These are phyloP conservation scores for Verticillium nubilum DNA, from an alignment of 2,329 filamentous ascomycete genomes.

Conservation along the genomic window DNA sequence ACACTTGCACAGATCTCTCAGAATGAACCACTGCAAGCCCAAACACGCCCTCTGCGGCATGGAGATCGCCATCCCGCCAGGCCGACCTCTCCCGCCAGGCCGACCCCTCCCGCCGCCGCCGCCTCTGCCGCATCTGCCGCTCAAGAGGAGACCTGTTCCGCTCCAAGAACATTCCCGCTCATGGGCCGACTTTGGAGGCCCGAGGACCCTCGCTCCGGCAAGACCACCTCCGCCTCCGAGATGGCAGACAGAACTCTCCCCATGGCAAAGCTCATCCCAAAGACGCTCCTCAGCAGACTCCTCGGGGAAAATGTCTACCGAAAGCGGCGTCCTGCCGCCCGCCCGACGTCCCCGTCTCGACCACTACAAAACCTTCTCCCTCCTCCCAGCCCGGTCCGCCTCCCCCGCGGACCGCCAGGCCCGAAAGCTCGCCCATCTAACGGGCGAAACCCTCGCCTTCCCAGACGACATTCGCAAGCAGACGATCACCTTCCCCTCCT, in stretches of 20 bases:
- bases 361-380: conserved; percentile 9
- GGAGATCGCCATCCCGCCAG: conserved; percentile 14
- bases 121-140: conserved; percentile 5
- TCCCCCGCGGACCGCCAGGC: not conserved
- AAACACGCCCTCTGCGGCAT: conserved; percentile 9
- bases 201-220: not conserved
- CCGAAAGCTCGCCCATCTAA: conserved; percentile 35
- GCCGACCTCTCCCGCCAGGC: conserved; percentile 11
- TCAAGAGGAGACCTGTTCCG: conserved; percentile 21
- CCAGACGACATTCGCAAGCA: not conserved
- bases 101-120: conserved; percentile 6
- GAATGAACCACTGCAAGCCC: not conserved
- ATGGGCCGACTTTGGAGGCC: not conserved
- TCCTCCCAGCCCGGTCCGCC: conserved; percentile 24
- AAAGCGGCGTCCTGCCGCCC: conserved; percentile 5
- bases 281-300: not conserved
- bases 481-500: conserved; percentile 1
- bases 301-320: conserved; percentile 1
- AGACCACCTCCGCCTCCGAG: not conserved
- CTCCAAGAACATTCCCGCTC: conserved; percentile 12
- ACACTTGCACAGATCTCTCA: not conserved
- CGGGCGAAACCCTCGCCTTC: conserved; percentile 29
- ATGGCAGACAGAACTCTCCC: conserved; percentile 4
- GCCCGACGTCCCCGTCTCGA: not conserved
- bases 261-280: not conserved